Base-by-base conservation (phyloP, 495 filamentous ascomycete species). In the Aspergillus conjunctus region DNA sequence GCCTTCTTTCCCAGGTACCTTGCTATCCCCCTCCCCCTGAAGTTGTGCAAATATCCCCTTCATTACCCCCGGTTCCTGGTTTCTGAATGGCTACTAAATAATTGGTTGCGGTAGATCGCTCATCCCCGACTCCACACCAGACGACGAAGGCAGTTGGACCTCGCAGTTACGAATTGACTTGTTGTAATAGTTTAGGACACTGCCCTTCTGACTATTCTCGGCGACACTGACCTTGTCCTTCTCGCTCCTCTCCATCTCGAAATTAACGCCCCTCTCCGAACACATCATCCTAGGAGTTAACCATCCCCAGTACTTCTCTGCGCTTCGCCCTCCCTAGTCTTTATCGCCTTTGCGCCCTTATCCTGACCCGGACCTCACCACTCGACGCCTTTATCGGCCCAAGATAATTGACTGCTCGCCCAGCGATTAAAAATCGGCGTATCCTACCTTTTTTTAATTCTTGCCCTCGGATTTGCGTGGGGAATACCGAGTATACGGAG, bases 41-140 rank as follows among this genome's bases (percentile, higher is more conserved):
- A 33, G 57, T 57, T 61, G 54, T 50, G 51, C 44, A 37, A 50
- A 61, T 58, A 45, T 56, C 59, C 26, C 61, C 64, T 61, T 58
- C 41, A 14, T 59, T 34, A 4, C 32, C 60, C 56, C 43, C 39
- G 0, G 5, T 60, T 49, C 34, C 58, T 60, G 32, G 51, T 63
- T 62, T 51, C 54, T 61, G 58, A 67, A 67, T 65, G 62, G 62
- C 62, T 54, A 53, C 65, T 66, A 58, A 62, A 33, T 70, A 66
- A 70, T 70, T 67, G 65, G 58, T 64, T 44, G 64, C 54, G 67
- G 67, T 61, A 70, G 67, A 70, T 70, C 64, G 62, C 67, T 61
- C 46, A 64, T 66, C 61, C 58, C 60, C 56, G 60, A 62, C 65
- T 70, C 68, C 62, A 67, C 67, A 61, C 62, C 57, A 64, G 62